Evolutionary conservation across 495 filamentous ascomycete species (phyloP).

Genomic region (Aspergillus homomorphus): DNA sequence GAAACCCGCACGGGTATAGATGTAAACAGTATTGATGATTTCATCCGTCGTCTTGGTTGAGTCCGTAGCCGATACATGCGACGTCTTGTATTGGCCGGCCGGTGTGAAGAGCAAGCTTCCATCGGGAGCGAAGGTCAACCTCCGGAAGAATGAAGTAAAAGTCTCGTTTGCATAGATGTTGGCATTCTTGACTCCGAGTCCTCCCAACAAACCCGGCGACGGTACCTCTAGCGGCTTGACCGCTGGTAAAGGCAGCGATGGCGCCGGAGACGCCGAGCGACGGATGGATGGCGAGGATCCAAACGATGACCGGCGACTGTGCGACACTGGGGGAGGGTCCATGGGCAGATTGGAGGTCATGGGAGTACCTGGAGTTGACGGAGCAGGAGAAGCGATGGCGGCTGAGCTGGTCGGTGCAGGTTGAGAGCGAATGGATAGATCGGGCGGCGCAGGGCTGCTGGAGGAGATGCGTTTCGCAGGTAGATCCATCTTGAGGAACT

Average conservation of each 20-base stretch:
- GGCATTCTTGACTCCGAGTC: constrained; percentile 72
- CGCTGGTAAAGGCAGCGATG: constrained; percentile 89
- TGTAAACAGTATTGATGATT: constrained; percentile 94
- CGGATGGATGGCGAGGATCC: constrained; percentile 82
- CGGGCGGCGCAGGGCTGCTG: constrained; percentile 88
- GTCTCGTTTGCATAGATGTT: constrained; percentile 97
- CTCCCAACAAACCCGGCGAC: constrained; percentile 59
- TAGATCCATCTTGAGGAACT: constrained; percentile 83
- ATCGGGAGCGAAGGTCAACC: constrained; percentile 91
- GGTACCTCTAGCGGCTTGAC: constrained; percentile 94
- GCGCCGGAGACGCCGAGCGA: constrained; percentile 90
- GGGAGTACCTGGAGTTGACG: constrained; percentile 94
- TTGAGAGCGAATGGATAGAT: constrained; percentile 57
- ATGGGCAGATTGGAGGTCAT: constrained; percentile 87
- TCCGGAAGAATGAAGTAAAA: constrained; percentile 93
- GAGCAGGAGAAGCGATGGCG: constrained; percentile 73
- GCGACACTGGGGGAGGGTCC: constrained; percentile 91
- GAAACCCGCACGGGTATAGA: constrained; percentile 94
- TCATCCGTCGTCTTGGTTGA: constrained; percentile 73
- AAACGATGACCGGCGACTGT: constrained; percentile 92
- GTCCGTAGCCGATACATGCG: constrained; percentile 64
- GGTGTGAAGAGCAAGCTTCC: constrained; percentile 94
- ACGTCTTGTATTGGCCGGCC: constrained; percentile 89
- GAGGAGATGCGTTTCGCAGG: constrained; percentile 86
- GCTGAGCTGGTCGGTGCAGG: constrained; percentile 56